Conservation (phyloP, 2,329 filamentous ascomycete genomes). For the Penicillium hordei region DNA sequence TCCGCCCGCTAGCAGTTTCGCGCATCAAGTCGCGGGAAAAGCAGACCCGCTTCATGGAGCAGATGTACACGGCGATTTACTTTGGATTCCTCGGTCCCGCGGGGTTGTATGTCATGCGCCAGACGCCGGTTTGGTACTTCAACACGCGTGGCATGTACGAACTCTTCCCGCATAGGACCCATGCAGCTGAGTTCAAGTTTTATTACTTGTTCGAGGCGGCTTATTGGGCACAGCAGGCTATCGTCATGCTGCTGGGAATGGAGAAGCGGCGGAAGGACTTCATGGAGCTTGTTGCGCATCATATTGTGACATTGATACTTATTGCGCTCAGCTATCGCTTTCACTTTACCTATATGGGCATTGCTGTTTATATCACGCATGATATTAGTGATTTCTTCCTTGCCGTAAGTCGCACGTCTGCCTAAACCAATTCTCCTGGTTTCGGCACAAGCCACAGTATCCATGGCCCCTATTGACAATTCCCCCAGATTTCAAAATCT, state of each 20-base stretch:
- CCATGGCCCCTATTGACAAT: not conserved
- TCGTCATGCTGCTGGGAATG: slow-evolving; percentile 78
- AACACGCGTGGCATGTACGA: slow-evolving; percentile 86
- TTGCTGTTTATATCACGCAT: slow-evolving; percentile 88
- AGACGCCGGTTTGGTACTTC: slow-evolving; percentile 91
- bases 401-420: slow-evolving; percentile 56
- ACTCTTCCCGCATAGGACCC: slow-evolving; percentile 74
- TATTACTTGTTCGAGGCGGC: slow-evolving; percentile 90
- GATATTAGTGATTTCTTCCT: slow-evolving; percentile 94
- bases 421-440: not conserved
- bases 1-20: slow-evolving; percentile 69
- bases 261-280: slow-evolving; percentile 92
- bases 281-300: slow-evolving; percentile 83
- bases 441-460: not conserved
- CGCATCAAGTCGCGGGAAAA: slow-evolving; percentile 70
- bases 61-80: slow-evolving; percentile 87
- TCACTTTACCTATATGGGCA: slow-evolving; percentile 89
- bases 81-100: slow-evolving; percentile 75
- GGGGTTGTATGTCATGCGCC: slow-evolving; percentile 83
- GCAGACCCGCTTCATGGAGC: slow-evolving; percentile 88
- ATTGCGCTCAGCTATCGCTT: slow-evolving; percentile 86
- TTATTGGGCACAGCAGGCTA: slow-evolving; percentile 90
- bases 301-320: slow-evolving; percentile 78
- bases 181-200: slow-evolving; percentile 78
- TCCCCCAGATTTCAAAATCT: slow-evolving; percentile 71